phyloP scores from a whole-genome alignment of 2,329 filamentous ascomycete species.

The Chaetomium sp. region DNA sequence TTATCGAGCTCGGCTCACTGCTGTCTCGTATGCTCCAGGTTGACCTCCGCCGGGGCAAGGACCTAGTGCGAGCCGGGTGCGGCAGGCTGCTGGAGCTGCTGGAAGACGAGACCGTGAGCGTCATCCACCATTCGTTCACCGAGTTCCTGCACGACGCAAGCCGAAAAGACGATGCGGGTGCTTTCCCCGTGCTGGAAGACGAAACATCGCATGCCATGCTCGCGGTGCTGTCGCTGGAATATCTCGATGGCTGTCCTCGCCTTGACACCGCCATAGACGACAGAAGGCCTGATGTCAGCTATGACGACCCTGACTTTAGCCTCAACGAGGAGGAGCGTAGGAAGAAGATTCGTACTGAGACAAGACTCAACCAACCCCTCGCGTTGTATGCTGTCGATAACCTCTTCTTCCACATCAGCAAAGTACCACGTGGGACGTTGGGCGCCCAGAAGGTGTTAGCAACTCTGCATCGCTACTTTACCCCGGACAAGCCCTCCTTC shows the following conservation, averaged over 20 bases:
- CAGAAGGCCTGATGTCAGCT: background rate
- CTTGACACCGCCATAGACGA: background rate
- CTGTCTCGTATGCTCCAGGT: slow-evolving; percentile 23
- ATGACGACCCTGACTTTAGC: background rate
- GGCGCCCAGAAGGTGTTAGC: background rate
- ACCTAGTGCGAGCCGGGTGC: slow-evolving; percentile 42
- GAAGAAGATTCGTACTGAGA: background rate
- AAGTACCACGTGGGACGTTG: background rate
- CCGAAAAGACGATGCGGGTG: background rate
- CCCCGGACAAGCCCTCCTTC: background rate
- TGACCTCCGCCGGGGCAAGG: slow-evolving; percentile 36
- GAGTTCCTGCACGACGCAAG: slow-evolving; percentile 46
- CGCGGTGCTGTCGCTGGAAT: background rate
- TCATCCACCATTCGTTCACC: slow-evolving; percentile 53
- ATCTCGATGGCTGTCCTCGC: background rate
- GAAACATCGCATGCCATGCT: background rate
- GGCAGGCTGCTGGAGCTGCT: slow-evolving; percentile 48
- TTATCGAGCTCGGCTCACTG: slow-evolving; percentile 42
- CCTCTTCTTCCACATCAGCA: background rate
- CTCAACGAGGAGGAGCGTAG: background rate
- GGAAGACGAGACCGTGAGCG: slow-evolving; percentile 48
- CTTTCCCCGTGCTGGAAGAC: background rate
- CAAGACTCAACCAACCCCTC: background rate
- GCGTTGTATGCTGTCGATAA: background rate
- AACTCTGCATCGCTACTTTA: background rate